Conservation (phyloP, 345 rosid genomes). For the Hibiscus tridactylites region DNA sequence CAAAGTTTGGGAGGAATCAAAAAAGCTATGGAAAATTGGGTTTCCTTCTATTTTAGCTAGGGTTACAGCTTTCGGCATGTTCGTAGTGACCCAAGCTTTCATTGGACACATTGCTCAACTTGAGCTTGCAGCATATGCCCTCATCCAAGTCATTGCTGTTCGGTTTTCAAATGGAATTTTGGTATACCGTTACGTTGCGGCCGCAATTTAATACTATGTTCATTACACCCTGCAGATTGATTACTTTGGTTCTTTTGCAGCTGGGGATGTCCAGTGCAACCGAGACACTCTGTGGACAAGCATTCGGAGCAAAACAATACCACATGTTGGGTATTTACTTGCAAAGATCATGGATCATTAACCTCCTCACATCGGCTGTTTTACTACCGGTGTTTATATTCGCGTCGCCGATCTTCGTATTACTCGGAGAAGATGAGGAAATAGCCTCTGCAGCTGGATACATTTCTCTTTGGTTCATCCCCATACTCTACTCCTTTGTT, state of each 20-base stretch:
- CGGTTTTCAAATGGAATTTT: slow-evolving; percentile 45
- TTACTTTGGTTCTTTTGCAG: background rate
- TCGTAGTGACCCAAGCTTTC: slow-evolving; percentile 53
- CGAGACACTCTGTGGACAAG: slow-evolving; percentile 15
- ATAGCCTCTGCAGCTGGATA: slow-evolving; percentile 7
- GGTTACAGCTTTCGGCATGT: slow-evolving; percentile 34
- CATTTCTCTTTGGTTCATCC: slow-evolving; percentile 10
- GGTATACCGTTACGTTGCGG: slow-evolving; percentile 16
- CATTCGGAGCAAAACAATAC: slow-evolving; percentile 14
- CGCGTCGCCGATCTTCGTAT: slow-evolving; percentile 10
- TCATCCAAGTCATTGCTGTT: slow-evolving; percentile 42
- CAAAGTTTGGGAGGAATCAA: slow-evolving; percentile 41
- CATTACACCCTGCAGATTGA: background rate
- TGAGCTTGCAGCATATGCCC: slow-evolving; percentile 52
- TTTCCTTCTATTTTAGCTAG: slow-evolving; percentile 44
- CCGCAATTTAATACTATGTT: too few species aligned
- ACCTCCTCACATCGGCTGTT: background rate
- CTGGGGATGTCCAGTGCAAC: slow-evolving; percentile 18
- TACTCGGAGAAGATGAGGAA: slow-evolving; percentile 6
- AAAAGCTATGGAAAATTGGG: slow-evolving; percentile 38
- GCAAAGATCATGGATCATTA: slow-evolving; percentile 13
- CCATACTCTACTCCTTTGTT: slow-evolving; percentile 1
- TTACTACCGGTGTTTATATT: slow-evolving; percentile 6
- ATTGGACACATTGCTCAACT: slow-evolving; percentile 38
- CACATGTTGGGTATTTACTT: slow-evolving; percentile 16